A percentile compares a stretch with the other conserved stretches of the same genome.
phyloP scores from a whole-genome alignment of 2,329 filamentous ascomycete species.

The Microcyclosporella mali region DNA sequence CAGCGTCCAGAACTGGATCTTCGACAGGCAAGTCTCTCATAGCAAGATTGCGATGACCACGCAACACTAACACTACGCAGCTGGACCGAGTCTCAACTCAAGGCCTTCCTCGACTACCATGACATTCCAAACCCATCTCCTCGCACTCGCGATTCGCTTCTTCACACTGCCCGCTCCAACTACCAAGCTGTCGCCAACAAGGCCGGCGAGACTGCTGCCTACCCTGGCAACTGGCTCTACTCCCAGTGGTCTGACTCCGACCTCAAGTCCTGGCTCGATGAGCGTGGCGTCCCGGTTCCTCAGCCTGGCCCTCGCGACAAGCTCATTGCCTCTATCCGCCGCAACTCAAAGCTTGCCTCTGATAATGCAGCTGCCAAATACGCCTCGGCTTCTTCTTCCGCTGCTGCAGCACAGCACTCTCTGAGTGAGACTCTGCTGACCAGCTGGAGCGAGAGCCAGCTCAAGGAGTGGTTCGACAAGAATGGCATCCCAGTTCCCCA shows the following conservation, averaged over 20 bases:
- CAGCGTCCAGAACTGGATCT: conserved; percentile 80
- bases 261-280: conserved; percentile 87
- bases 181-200: conserved; percentile 62
- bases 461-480: conserved; percentile 91
- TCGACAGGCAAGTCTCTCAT: conserved; percentile 59
- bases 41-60: background rate
- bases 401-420: conserved; percentile 59
- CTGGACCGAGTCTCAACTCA: conserved; percentile 89
- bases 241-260: conserved; percentile 87
- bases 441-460: conserved; percentile 79
- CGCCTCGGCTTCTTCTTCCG: conserved; percentile 54
- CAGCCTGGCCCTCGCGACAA: conserved; percentile 81
- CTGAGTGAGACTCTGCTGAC: conserved; percentile 80
- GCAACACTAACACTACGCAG: conserved; percentile 46
- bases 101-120: conserved; percentile 85
- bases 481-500: conserved; percentile 86
- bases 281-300: conserved; percentile 75
- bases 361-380: conserved; percentile 50
- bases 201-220: conserved; percentile 68
- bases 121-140: conserved; percentile 82
- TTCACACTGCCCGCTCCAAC: conserved; percentile 1
- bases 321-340: conserved; percentile 80
- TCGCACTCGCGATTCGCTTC: conserved; percentile 61
- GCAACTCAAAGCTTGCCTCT: conserved; percentile 63
- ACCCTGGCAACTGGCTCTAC: conserved; percentile 94